Conservation (phyloP, 164 flowering plant genomes). For the Vitis rotundifolia region DNA sequence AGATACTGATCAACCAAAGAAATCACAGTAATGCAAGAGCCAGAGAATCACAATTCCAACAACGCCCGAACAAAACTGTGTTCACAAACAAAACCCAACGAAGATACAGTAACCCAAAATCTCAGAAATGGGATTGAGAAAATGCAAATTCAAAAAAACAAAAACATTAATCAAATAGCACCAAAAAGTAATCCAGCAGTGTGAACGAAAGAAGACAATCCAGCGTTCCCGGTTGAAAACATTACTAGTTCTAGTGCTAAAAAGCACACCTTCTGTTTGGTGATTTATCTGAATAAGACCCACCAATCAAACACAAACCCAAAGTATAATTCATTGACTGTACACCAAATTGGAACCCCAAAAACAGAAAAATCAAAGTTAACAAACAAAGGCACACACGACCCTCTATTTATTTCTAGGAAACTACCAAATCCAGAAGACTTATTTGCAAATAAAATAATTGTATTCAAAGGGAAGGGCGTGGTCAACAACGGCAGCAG, state of each 20-base stretch:
- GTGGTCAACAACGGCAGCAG: slow-evolving; percentile 1
- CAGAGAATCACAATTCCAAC: no score
- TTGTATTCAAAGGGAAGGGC: not conserved
- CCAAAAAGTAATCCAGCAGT: not conserved
- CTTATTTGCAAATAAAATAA: not conserved
- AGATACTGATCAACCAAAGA: not conserved
- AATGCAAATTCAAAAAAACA: not conserved
- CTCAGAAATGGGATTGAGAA: not conserved
- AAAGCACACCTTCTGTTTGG: not conserved
- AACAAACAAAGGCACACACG: not conserved
- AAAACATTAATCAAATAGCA: not conserved
- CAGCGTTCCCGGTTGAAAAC: not conserved
- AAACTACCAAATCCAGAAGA: not conserved
- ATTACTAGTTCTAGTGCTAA: not conserved
- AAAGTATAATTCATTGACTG: not conserved
- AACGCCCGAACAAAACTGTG: not conserved
- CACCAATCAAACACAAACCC: not conserved
- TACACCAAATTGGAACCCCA: not conserved
- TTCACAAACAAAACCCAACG: not conserved
- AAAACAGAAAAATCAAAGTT: not conserved
- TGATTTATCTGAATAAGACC: not conserved
- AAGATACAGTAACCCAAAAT: not conserved
- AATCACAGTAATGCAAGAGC: not conserved
- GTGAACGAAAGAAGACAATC: not conserved
- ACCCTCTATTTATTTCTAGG: not conserved